A percentile compares a stretch with the other conserved stretches of the same genome.
Evolutionary conservation across 2,329 filamentous ascomycete species (phyloP).

Genomic region (Clonostachys byssicola): DNA sequence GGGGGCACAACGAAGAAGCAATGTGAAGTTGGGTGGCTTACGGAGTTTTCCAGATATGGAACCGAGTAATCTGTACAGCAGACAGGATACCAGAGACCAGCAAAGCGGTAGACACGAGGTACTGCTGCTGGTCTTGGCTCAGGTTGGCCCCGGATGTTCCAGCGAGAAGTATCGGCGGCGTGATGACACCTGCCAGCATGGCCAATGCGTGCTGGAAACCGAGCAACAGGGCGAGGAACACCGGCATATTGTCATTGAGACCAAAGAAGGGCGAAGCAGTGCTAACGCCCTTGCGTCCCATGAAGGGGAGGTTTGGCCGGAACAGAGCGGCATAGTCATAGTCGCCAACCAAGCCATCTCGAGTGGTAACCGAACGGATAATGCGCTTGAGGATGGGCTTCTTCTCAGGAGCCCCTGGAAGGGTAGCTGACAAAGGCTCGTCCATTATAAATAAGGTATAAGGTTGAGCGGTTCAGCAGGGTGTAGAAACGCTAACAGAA

Average conservation of each 20-base stretch:
- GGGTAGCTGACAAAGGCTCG: conserved; percentile 41
- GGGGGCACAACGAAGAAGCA: neutral
- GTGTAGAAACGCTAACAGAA: neutral
- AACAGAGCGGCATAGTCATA: conserved; percentile 94
- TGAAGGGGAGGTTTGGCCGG: conserved; percentile 76
- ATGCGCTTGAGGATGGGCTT: conserved; percentile 20
- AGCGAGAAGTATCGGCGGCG: conserved; percentile 71
- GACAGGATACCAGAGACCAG: conserved; percentile 77
- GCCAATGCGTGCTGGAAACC: conserved; percentile 77
- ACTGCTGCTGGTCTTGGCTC: conserved; percentile 56
- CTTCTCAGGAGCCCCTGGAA: conserved; percentile 30
- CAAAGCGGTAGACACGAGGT: conserved; percentile 73
- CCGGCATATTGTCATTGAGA: conserved; percentile 74
- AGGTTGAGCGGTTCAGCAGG: no score
- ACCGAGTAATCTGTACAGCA: conserved; percentile 71
- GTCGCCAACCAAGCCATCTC: conserved; percentile 72
- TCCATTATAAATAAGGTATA: conserved; percentile 44
- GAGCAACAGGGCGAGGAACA: conserved; percentile 68
- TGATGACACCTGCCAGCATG: conserved; percentile 74
- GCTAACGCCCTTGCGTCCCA: conserved; percentile 31
- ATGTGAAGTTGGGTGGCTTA: conserved; percentile 17
- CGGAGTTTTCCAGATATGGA: conserved; percentile 66
- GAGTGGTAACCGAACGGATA: conserved; percentile 44
- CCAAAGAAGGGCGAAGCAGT: conserved; percentile 73
- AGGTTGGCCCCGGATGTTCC: conserved; percentile 61